Base-by-base conservation (phyloP, 177 flowering plant species). In the Vitis hybrid region DNA sequence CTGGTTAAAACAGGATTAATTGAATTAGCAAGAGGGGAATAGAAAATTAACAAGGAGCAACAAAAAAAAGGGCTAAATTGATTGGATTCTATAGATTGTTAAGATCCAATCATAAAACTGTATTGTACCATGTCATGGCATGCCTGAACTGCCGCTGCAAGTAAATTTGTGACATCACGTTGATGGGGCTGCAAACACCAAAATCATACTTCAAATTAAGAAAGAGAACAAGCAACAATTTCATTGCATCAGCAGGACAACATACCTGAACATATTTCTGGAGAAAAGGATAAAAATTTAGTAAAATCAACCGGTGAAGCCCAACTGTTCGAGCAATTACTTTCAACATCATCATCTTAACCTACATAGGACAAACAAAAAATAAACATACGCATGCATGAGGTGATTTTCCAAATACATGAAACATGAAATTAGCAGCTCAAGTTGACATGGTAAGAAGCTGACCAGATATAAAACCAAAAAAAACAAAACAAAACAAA, bases 91-190 rank as follows among this genome's bases (percentile, higher is more conserved):
- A 62, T 21, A 67, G 54, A 35, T 35, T 56, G 18, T 72, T 11
- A 24, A 62, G 6, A 52, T 6, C 6, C 17, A 62, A 59, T 6
- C 24, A 32, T 61, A 56, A 60, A 76, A 52, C 56, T 59, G 62
- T 50, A 64, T 14, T 24, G 11, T 71, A 94, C 98, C 98, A 92
- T 91, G 71, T 91, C 95, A 85, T 90, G 97, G 78, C 98, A 94
- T 64, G 98, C 89, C 79, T 94, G 95, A 78, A 92, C 93, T 69
- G 97, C 97, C 54, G 98, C 90, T 35, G 97, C 97, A 77, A 94
- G 97, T 73, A 94, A 75, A 55, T 70, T 84, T 59, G 93, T 92
- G 64, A 92, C 83, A 73, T 94, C 95, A 56, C 93, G 87, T 75
- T 92, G 98, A 81, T 94, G 98, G 13, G 97, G 97, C 98, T 94